These are phyloP conservation scores for Penicillium verrucosum DNA, from an alignment of 2,329 filamentous ascomycete species.

Conservation along the genomic window DNA sequence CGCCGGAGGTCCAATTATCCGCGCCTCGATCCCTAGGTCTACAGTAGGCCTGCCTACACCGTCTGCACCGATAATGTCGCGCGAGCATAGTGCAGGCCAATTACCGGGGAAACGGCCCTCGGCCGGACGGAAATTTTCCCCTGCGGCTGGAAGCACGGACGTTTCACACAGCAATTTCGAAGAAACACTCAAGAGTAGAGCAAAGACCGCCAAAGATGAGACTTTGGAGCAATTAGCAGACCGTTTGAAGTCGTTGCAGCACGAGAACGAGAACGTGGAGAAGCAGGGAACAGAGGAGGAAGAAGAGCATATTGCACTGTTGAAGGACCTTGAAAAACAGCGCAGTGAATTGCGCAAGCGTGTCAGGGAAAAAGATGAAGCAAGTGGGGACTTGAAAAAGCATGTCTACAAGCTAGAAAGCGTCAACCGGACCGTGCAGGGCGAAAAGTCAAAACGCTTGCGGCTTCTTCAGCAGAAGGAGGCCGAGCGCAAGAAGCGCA, in stretches of 20 bases:
- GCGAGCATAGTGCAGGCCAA: constrained; percentile 62
- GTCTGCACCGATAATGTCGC: constrained; percentile 57
- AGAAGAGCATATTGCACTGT: constrained; percentile 63
- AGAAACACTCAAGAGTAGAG: constrained; percentile 35
- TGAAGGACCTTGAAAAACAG: constrained; percentile 69
- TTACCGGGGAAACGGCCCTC: constrained; percentile 61
- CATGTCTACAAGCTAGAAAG: constrained; percentile 77
- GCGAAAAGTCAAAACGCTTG: constrained; percentile 74
- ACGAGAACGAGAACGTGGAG: constrained; percentile 77
- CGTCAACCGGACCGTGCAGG: constrained; percentile 75
- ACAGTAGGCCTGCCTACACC: constrained; percentile 58
- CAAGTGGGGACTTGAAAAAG: constrained; percentile 76
- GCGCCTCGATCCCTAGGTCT: constrained; percentile 53
- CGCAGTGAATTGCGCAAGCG: constrained; percentile 73
- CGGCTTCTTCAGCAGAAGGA: constrained; percentile 59
- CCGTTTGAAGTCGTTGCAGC: constrained; percentile 73
- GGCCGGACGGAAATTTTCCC: constrained; percentile 71
- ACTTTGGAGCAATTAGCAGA: constrained; percentile 76
- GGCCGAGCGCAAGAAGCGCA: constrained; percentile 58
- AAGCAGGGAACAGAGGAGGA: constrained; percentile 66
- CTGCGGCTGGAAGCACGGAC: constrained; percentile 55
- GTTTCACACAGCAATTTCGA: constrained; percentile 40
- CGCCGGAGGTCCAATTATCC: constrained; percentile 44
- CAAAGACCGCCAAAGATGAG: constrained; percentile 57
- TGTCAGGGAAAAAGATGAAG: constrained; percentile 86